These are phyloP conservation scores for Calonectria naviculata DNA, from an alignment of 2,329 filamentous ascomycete genomes.

Conservation along the genomic window DNA sequence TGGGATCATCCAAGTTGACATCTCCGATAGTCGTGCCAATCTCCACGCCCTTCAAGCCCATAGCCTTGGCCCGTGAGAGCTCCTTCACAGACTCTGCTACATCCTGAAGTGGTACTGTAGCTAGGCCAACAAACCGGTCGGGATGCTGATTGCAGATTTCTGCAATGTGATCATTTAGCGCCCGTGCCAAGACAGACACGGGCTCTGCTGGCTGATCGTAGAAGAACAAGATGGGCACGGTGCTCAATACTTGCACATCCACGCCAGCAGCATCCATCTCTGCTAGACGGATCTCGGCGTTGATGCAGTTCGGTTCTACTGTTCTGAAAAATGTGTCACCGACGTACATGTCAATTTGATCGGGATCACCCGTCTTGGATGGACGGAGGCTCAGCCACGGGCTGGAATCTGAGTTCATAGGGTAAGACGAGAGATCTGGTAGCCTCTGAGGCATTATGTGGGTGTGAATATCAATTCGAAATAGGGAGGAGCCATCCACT, in stretches of 20 bases:
- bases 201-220: neutral
- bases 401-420: neutral
- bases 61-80: neutral
- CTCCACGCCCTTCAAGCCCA: neutral
- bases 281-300: neutral
- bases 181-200: neutral
- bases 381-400: neutral
- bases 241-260: neutral
- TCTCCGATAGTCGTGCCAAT: neutral
- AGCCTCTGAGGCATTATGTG: neutral
- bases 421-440: neutral
- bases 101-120: neutral
- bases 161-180: neutral
- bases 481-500: neutral
- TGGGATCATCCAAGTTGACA: neutral
- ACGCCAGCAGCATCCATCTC: neutral
- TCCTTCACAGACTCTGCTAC: neutral
- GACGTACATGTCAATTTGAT: conserved; percentile 1
- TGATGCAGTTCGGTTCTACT: conserved; percentile 1
- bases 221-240: neutral
- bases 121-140: neutral
- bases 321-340: neutral
- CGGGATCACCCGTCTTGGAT: neutral
- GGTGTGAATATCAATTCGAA: neutral
- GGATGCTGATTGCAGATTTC: neutral